Percentiles rank a stretch among this genome's conserved stretches.
phyloP scores from a whole-genome alignment of 768 basidiomycete genomes.

The Coprinopsis strossmayeri region DNA sequence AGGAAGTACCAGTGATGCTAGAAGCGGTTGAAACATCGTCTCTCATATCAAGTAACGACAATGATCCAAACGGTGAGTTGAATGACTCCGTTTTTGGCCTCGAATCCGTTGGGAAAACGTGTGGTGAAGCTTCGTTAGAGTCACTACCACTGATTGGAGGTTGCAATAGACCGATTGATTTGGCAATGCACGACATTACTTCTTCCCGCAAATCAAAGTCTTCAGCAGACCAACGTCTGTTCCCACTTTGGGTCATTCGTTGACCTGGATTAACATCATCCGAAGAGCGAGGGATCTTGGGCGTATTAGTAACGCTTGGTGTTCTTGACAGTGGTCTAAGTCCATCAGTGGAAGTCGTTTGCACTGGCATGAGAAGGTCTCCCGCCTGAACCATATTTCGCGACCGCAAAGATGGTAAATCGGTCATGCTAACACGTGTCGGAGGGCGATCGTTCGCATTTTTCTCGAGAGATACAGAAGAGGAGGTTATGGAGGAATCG shows the following conservation, averaged over 20 bases:
- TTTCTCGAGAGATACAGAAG: constrained; percentile 22
- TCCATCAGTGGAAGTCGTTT: constrained; percentile 36
- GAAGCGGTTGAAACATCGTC: constrained; percentile 56
- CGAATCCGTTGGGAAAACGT: constrained; percentile 39
- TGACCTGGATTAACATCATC: constrained; percentile 23
- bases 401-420: constrained; percentile 19
- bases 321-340: constrained; percentile 32
- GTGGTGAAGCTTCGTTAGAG: constrained; percentile 63
- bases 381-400: constrained; percentile 69
- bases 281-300: constrained; percentile 30
- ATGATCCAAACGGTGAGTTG: constrained; percentile 63
- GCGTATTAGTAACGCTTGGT: constrained; percentile 45
- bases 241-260: constrained; percentile 13
- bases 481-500: constrained; percentile 16
- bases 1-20: constrained; percentile 49
- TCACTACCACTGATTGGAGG: constrained; percentile 69
- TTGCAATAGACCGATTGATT: constrained; percentile 91
- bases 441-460: constrained; percentile 18
- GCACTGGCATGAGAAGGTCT: constrained; percentile 57
- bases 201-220: constrained; percentile 95
- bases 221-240: constrained; percentile 35
- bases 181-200: constrained; percentile 96
- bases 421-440: constrained; percentile 1
- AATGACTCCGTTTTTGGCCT: constrained; percentile 33
- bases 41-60: constrained; percentile 64